Evolutionary conservation across 2,329 filamentous ascomycete species (phyloP).

Genomic region (Reticulascus tulasneorum): DNA sequence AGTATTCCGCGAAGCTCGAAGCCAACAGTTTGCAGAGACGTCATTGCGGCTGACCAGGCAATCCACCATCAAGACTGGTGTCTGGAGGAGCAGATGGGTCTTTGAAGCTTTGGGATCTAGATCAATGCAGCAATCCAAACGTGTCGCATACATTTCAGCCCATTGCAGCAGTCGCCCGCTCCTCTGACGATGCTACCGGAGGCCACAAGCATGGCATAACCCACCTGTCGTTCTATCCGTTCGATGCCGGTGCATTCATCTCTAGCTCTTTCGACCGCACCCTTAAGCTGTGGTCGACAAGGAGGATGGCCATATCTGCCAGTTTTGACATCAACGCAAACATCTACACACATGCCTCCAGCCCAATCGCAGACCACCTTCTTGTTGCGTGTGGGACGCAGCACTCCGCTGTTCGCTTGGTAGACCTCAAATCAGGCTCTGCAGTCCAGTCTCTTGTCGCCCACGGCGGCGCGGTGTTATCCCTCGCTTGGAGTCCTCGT

Average conservation of each 20-base stretch:
- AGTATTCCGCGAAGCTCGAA: constrained; percentile 21
- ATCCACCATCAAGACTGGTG: constrained; percentile 55
- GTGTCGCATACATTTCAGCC: constrained; percentile 50
- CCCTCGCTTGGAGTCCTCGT: constrained; percentile 76
- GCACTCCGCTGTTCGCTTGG: constrained; percentile 75
- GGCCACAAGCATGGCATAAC: constrained; percentile 69
- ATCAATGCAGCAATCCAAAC: constrained; percentile 48
- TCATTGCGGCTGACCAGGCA: too few relatives aligned
- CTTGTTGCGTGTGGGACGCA: constrained; percentile 87
- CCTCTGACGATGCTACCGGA: constrained; percentile 22
- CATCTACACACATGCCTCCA: constrained; percentile 74
- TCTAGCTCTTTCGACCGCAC: constrained; percentile 76
- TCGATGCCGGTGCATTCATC: constrained; percentile 71
- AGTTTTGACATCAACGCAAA: constrained; percentile 66
- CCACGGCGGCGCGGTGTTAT: constrained; percentile 63
- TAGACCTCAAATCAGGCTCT: constrained; percentile 81
- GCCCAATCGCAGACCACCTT: constrained; percentile 66
- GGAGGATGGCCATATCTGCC: constrained; percentile 56
- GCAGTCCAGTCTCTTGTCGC: constrained; percentile 68
- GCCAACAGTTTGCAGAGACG: too few relatives aligned
- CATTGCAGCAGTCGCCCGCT: constrained; percentile 45
- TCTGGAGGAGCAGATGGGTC: constrained; percentile 84
- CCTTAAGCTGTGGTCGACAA: constrained; percentile 70
- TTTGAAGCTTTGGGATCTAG: constrained; percentile 83
- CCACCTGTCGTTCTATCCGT: constrained; percentile 73